Evolutionary conservation across 202 grass and related monocot genomes (phyloP).

Genomic region (Thinopyrum obtusiflorum): DNA sequence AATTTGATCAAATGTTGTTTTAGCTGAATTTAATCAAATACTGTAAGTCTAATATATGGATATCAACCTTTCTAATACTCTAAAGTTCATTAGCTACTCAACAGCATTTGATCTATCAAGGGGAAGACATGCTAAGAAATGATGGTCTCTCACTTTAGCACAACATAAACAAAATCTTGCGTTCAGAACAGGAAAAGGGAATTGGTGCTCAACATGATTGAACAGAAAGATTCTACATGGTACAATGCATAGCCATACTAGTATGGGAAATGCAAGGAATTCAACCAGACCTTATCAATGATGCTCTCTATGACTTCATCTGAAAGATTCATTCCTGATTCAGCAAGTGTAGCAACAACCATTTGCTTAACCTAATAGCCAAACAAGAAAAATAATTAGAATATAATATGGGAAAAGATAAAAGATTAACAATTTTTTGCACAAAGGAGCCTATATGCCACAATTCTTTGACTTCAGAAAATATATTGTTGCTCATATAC

Average conservation of each 20-base stretch:
- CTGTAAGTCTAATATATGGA: not conserved
- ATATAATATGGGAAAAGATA: not conserved
- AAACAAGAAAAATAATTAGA: constrained; percentile 26
- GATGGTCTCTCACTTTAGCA: not conserved
- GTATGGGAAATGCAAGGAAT: not conserved
- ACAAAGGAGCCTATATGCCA: not conserved
- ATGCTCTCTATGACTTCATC: constrained; percentile 47
- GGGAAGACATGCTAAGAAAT: not conserved
- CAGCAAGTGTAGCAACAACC: constrained; percentile 91
- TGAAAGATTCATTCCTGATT: constrained; percentile 62
- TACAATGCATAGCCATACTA: not conserved
- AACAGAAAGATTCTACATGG: constrained; percentile 3
- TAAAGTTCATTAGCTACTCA: no score
- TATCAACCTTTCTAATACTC: not conserved
- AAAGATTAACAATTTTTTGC: not conserved
- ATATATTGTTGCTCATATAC: not conserved
- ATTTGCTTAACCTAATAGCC: constrained; percentile 83
- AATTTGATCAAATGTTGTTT: not conserved
- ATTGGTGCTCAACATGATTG: constrained; percentile 11
- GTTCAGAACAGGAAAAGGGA: not conserved
- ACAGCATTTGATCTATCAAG: not conserved
- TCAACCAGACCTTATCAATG: constrained; percentile 76
- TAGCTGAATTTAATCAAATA: not conserved
- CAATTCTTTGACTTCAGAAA: not conserved
- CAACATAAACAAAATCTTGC: not conserved